Evolutionary conservation across 108 stramenopile genomes (phyloP), one percentile per base, ranked within the genome.

Genomic region (Mediolabrus comicus): DNA sequence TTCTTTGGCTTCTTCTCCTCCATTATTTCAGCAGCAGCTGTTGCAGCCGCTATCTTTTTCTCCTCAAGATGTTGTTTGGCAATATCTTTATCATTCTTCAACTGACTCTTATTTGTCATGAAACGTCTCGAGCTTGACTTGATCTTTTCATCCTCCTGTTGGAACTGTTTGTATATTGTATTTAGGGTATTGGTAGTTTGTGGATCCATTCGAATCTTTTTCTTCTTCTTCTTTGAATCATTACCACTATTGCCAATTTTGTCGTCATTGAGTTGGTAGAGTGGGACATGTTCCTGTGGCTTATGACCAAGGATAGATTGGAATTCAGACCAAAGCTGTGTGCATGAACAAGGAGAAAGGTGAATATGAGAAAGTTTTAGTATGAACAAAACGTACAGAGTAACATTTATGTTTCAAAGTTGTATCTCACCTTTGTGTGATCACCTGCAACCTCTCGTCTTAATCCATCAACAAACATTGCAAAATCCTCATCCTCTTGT

Each of bases 391-490:
- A 17, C 19, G 17, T 46, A 49, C 1, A 49, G 46, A 1, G 19
- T 8, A 49, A 6, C 17, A 9, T 33, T 3, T 33, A 22, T 24
- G 6, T 9, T 6, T 46, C 3, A 41, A 14, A 14, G 3, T 41
- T 41, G 41, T 41, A 41, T 41, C 68, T 66, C 22, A 80, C 79
- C 69, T 80, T 69, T 10, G 55, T 52, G 53, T 80, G 79, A 65
- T 80, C 79, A 16, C 66, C 64, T 1, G 79, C 74, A 43, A 80
- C 69, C 63, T 80, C 79, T 33, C 72, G 31, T 35, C 63, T 75
- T 19, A 80, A 33, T 4, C 70, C 80, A 13, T 34, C 60, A 11
- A 81, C 27, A 38, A 81, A 81, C 41, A 78, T 33, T 22, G 68
- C 33, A 69, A 71, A 78, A 7, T 78, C 64, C 11, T 60, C 36